These are phyloP conservation scores for Dactylis glomerata DNA, from an alignment of 176 grass and related monocot genomes.

Conservation along the genomic window DNA sequence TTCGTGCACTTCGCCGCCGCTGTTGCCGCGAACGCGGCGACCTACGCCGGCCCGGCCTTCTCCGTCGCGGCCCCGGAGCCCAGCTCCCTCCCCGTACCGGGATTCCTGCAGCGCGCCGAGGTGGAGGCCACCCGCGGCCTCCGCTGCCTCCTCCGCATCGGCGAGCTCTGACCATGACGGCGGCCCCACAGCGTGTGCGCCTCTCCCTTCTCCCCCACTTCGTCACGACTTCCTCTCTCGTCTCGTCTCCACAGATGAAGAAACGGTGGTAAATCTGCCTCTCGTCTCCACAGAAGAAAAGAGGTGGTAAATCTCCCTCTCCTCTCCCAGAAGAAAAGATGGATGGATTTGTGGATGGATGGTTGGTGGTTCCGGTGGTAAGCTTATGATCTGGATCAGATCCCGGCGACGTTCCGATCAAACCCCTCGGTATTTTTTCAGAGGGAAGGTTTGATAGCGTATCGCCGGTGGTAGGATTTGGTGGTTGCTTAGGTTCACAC, in stretches of 20 bases:
- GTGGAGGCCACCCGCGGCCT: slow-evolving; percentile 47
- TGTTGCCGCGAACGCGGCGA: neutral
- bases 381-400: slow-evolving; percentile 30
- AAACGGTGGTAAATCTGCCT: neutral
- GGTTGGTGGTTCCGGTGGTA: neutral
- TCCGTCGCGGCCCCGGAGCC: slow-evolving; percentile 49
- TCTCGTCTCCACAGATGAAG: neutral
- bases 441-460: slow-evolving; percentile 32
- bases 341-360: neutral
- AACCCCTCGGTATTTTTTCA: slow-evolving; percentile 70
- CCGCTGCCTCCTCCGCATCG: slow-evolving; percentile 57
- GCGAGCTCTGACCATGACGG: slow-evolving; percentile 28
- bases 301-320: neutral
- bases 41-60: slow-evolving; percentile 49
- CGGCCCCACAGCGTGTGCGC: neutral
- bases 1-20: neutral
- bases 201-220: neutral
- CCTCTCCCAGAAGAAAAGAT: neutral
- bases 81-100: slow-evolving; percentile 55
- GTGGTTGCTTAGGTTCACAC: slow-evolving; percentile 24
- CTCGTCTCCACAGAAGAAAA: neutral
- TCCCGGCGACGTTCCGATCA: slow-evolving; percentile 27
- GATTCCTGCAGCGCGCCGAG: slow-evolving; percentile 23
- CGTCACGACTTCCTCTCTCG: neutral
- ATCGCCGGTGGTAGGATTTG: slow-evolving; percentile 39